Evolutionary conservation across 345 rosid species (phyloP), one percentile per base, ranked within the genome.

Genomic region (Aquilaria malaccensis): DNA sequence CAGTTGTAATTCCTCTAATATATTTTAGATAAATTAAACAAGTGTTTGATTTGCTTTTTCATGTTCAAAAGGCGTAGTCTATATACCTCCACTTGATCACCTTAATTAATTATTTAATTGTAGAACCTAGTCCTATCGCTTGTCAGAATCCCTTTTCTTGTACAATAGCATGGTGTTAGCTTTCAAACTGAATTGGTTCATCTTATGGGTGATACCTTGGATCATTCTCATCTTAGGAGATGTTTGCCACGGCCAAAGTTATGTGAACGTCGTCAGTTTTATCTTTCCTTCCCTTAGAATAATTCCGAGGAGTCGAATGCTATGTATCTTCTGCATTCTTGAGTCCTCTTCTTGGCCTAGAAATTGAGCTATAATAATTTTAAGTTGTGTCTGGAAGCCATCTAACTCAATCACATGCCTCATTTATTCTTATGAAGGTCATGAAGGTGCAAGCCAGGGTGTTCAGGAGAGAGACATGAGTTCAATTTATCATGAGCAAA

Each of bases 401-500:
- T 33, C 29, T 49, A 22, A 76, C 37, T n/a, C 31, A 2, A 13
- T 6, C 6, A 41, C 4, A 12, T 64, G n/a, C 33, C 41, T 64
- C 58, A 69, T 85, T 91, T 74, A 52, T 79, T 73, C 50, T 37
- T 67, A 70, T 10, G 79, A 70, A 69, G 70, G 55, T 29, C 54
- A 31, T 11, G 79, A 76, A 60, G 72, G 65, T 32, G 81, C 66
- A 63, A 68, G 57, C 46, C 69, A 79, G 71, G 69, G 72, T 63
- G 29, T 11, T 2, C 68, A 65, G 56, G 65, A 56, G 55, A 64
- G 53, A 51, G 83, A 79, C 59, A 33, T 10, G 73, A 59, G 67
- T 67, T 79, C 80, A 11, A 32, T 59, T 49, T 83, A 83, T 69
- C 83, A 81, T 33, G 80, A 81, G 1, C 94, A 83, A 68, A 82